Evolutionary conservation across 1,139 yeast species (phyloP), one percentile per base, ranked within the genome.

Genomic region (Blastobotrys indianensis): DNA sequence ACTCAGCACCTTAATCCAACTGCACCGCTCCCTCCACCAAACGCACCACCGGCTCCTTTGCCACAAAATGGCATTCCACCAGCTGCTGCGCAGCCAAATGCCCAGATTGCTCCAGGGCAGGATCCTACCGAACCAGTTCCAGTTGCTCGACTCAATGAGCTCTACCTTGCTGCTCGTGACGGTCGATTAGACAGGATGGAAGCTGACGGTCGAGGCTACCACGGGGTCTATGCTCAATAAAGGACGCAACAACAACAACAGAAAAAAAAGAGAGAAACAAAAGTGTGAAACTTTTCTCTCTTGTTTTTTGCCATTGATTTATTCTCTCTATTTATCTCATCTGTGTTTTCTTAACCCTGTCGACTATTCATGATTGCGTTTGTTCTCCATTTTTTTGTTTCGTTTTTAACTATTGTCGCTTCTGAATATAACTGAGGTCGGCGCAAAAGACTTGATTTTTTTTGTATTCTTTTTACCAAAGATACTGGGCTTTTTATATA

Each of bases 101-200:
- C 56, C 4, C 51, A 39, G n/a, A 40, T 45, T 1, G 58, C 53
- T 2, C 52, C 56, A 8, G 61, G 62, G 8, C 61, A 55, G 43
- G 70, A 66, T 38, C 64, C 69, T 16, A 51, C 58, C 37, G 70
- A 66, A 48, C 68, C 70, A 6, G 63, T 65, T 16, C 67, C 70
- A 15, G 67, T 66, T 30, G 68, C 68, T 17, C 54, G 75, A 47
- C 69, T 79, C 55, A 73, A 73, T 50, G 74, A 73, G 56, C 59
- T 72, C 41, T 72, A 72, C 52, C 54, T 70, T 37, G 75, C 75
- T 40, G 74, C 75, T 10, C 66, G 74, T 42, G 76, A 73, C 50
- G 76, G 76, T 8, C 69, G 76, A 44, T 56, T 72, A 37, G 76
- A 73, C 54, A 59, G 76, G n/a, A 63, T 73, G 52, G 76, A 73